A percentile compares a stretch with the other conserved stretches of the same genome.
Evolutionary conservation across 139 green algal genomes (phyloP).

Genomic region (Gonium pectorale): DNA sequence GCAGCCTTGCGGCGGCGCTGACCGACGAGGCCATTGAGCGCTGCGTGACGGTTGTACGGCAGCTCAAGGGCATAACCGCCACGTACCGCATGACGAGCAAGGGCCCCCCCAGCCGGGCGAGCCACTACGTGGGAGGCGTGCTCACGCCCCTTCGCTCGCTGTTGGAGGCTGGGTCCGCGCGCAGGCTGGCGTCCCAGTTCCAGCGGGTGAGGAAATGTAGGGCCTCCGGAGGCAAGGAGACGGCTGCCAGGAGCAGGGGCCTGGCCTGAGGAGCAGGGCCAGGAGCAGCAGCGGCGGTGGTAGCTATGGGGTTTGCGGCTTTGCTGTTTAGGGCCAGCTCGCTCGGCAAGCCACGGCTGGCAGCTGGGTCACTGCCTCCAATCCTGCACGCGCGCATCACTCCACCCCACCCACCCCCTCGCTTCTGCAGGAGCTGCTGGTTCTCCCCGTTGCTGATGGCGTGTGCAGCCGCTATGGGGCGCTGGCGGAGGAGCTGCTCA

Average conservation of each 20-base stretch:
- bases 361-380: too few species aligned
- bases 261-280: too few species aligned
- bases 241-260: too few species aligned
- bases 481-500: conserved; percentile 81
- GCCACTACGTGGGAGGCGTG: conserved; percentile 83
- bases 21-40: conserved; percentile 50
- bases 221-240: too few species aligned
- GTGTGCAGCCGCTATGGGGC: conserved; percentile 55
- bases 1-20: conserved; percentile 6
- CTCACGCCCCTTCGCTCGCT: conserved; percentile 55
- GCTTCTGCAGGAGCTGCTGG: conserved; percentile 33
- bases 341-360: too few species aligned
- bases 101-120: conserved; percentile 80
- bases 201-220: conserved; percentile 20
- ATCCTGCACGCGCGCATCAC: too few species aligned
- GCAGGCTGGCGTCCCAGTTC: conserved; percentile 3
- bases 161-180: conserved; percentile 38
- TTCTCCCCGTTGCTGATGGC: conserved; percentile 45
- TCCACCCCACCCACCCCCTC: not conserved
- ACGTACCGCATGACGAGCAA: conserved; percentile 94
- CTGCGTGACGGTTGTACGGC: conserved; percentile 72
- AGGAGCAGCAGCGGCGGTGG: too few species aligned
- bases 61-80: conserved; percentile 94
- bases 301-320: too few species aligned
- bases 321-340: too few species aligned